phyloP scores from a whole-genome alignment of 495 filamentous ascomycete genomes.

The Rhizodiscina lignyota region DNA sequence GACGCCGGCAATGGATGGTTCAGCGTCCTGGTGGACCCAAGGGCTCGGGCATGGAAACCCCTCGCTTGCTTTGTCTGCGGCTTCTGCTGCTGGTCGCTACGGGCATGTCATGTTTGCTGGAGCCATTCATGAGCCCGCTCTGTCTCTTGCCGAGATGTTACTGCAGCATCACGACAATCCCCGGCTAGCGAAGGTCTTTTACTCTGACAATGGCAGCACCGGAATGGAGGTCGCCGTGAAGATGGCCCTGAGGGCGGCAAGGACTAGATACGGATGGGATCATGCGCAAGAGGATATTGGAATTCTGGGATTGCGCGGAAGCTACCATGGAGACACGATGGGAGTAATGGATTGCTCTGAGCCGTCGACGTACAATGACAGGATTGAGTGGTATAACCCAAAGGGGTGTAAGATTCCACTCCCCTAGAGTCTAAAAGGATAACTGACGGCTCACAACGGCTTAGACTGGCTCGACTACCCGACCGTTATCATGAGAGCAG shows the following conservation, averaged over 20 bases:
- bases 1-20: constrained; percentile 53
- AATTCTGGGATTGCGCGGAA: constrained; percentile 54
- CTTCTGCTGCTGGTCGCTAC: constrained; percentile 67
- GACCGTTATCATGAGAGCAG: constrained; percentile 41
- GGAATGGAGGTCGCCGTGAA: constrained; percentile 68
- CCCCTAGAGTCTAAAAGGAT: too few relatives aligned
- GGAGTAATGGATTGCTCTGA: constrained; percentile 68
- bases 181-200: constrained; percentile 51
- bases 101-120: constrained; percentile 74
- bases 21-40: constrained; percentile 78
- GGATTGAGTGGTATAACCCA: constrained; percentile 65
- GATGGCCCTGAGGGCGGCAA: constrained; percentile 53
- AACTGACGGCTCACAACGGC: too few relatives aligned
- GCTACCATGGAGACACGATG: constrained; percentile 71
- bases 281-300: constrained; percentile 35
- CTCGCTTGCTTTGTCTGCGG: constrained; percentile 46
- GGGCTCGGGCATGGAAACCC: constrained; percentile 63
- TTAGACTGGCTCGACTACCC: constrained; percentile 71
- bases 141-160: constrained; percentile 43
- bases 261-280: constrained; percentile 46
- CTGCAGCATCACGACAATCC: constrained; percentile 38
- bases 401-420: too few relatives aligned
- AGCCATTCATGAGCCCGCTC: constrained; percentile 53
- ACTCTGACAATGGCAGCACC: constrained; percentile 64
- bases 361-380: constrained; percentile 53